Evolutionary conservation across 1,284 basidiomycete genomes (phyloP), one percentile per base, ranked within the genome.

Genomic region (Trametes pubescens): DNA sequence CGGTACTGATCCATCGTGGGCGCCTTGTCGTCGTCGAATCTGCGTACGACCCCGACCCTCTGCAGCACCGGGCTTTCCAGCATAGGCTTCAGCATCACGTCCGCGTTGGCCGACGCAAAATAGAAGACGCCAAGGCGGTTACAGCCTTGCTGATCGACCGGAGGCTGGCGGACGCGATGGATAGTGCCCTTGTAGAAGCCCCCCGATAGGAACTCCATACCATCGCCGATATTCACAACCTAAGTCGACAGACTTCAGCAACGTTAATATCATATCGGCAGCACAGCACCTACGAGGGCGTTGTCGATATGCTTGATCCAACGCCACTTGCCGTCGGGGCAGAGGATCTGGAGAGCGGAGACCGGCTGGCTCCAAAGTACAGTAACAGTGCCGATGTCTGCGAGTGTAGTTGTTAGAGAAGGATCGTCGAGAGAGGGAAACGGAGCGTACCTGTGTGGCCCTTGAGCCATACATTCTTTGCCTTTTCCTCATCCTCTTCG

Each of bases 331-430:
- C 82, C 83, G 47, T 85, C 82, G 4, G 68, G 78, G 0, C 79
- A 77, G 8, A 84, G 74, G 51, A 89, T 87, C 60, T 89, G 87
- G 18, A 89, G 77, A 0, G 78, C 86, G 2, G 82, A 76, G 1
- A 88, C 81, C 0, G 87, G 87, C 60, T 88, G 87, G 51, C 84
- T 85, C 77, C 82, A 88, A 4, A 88, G 73, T 18, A 88, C 80
- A 0, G 82, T 84, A 54, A 89, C 75, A 2, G 79, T 81, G 13
- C 84, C 85, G 62, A 84, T 80, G 69, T 89, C 86, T 87, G 44
- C 14, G 21, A 13, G 9, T 10, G 1, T 10, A 11, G 4, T 14
- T 2, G 16, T 6, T 6, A 51, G 26, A 51, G n/a, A 37, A 13
- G 21, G 7, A 34, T 14, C 7, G n/a, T n/a, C n/a, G n/a, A n/a